A percentile compares a stretch with the other conserved stretches of the same genome.
Conservation (phyloP, 768 basidiomycete species). For the Kwoniella mangroviensis region DNA sequence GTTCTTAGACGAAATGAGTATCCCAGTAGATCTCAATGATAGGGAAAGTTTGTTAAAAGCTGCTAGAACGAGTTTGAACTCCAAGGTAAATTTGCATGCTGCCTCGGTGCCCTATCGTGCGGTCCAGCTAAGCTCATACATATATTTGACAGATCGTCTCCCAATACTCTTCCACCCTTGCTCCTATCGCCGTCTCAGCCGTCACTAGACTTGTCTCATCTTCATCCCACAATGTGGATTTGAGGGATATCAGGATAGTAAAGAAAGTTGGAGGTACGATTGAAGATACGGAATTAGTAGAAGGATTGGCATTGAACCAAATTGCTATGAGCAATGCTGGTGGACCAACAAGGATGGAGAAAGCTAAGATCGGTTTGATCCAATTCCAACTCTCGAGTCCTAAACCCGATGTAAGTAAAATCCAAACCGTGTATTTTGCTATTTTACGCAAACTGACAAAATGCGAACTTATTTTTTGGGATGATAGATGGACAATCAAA, state of each 20-base stretch:
- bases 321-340: constrained; percentile 87
- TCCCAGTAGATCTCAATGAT: constrained; percentile 88
- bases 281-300: constrained; percentile 95
- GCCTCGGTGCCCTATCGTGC: not conserved
- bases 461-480: constrained; percentile 26
- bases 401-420: constrained; percentile 83
- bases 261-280: constrained; percentile 99
- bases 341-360: constrained; percentile 92
- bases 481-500: constrained; percentile 96
- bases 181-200: constrained; percentile 97
- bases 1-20: constrained; percentile 87
- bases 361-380: constrained; percentile 96
- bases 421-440: not conserved
- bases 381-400: constrained; percentile 98
- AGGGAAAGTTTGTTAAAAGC: constrained; percentile 82
- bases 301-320: constrained; percentile 97
- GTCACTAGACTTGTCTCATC: constrained; percentile 88
- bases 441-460: not conserved
- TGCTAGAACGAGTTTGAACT: constrained; percentile 93
- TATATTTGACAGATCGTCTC: constrained; percentile 80
- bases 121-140: not conserved
- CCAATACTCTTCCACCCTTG: constrained; percentile 95
- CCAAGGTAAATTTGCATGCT: constrained; percentile 68
- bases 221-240: constrained; percentile 91
- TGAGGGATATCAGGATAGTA: constrained; percentile 92